Percentiles rank a stretch among this genome's conserved stretches.
Evolutionary conservation across 768 basidiomycete species (phyloP).

Genomic region (Rubroboletus satanas): DNA sequence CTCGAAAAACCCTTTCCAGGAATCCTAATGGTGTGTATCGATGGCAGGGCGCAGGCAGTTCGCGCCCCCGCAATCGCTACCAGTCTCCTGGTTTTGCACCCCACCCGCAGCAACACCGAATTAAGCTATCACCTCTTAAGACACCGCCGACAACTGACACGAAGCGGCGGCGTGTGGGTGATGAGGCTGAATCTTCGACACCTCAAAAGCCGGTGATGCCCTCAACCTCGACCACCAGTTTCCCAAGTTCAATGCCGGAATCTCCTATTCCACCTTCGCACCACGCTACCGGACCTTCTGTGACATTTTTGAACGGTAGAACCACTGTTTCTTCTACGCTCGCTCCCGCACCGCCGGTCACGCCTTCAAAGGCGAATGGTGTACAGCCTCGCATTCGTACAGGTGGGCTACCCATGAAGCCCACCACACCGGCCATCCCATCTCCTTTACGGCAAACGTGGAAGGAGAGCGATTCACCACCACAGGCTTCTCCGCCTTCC

Average conservation of each 20-base stretch:
- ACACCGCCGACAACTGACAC: constrained; percentile 40
- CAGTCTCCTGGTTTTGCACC: constrained; percentile 71
- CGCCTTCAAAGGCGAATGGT: constrained; percentile 26
- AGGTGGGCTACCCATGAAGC: constrained; percentile 40
- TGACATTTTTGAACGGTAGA: constrained; percentile 27
- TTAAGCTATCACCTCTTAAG: constrained; percentile 41
- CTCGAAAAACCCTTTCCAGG: constrained; percentile 52
- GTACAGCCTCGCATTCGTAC: constrained; percentile 38
- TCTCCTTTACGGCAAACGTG: constrained; percentile 77
- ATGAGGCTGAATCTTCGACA: constrained; percentile 37
- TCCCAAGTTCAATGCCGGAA: constrained; percentile 26
- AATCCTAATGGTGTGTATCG: constrained; percentile 75
- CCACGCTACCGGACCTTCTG: constrained; percentile 25
- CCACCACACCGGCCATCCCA: constrained; percentile 60
- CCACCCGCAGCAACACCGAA: constrained; percentile 43
- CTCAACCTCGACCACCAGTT: constrained; percentile 23
- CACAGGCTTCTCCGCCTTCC: constrained; percentile 29
- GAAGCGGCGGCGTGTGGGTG: constrained; percentile 61
- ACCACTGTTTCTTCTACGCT: constrained; percentile 22
- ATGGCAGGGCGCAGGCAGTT: constrained; percentile 76
- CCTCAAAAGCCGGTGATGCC: constrained; percentile 32
- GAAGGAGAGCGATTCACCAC: constrained; percentile 44
- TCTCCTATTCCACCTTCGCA: constrained; percentile 34
- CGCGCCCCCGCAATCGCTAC: constrained; percentile 64
- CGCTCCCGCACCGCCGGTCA: constrained; percentile 18